Conservation (phyloP, 2,329 filamentous ascomycete genomes). For the Bipolaris oryzae region DNA sequence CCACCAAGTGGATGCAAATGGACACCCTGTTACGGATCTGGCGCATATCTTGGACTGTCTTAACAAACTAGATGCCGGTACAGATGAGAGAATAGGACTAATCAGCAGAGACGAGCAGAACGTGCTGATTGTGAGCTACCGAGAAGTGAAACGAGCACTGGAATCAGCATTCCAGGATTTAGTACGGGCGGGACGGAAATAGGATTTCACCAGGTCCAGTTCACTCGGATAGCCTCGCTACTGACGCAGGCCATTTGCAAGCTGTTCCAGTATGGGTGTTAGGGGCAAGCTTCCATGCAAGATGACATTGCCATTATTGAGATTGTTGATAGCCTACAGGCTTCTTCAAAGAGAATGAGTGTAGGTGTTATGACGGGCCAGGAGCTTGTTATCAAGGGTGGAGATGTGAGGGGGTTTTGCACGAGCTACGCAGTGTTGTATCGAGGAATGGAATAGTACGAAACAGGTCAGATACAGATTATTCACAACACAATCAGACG, state of each 20-base stretch:
- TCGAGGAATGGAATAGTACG: slow-evolving; percentile 1
- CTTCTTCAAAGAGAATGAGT: background rate
- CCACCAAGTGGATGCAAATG: slow-evolving; percentile 87
- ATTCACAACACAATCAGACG: slow-evolving; percentile 12
- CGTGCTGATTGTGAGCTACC: slow-evolving; percentile 85
- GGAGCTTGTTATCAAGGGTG: background rate
- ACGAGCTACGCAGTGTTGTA: slow-evolving; percentile 7
- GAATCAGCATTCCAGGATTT: slow-evolving; percentile 67
- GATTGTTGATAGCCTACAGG: background rate
- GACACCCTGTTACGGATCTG: slow-evolving; percentile 81
- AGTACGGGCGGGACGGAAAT: slow-evolving; percentile 43
- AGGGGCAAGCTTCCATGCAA: background rate
- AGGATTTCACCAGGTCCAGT: slow-evolving; percentile 24
- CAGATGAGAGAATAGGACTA: slow-evolving; percentile 82
- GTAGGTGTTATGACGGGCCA: background rate
- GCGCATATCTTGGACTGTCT: slow-evolving; percentile 85
- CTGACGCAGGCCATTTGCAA: background rate
- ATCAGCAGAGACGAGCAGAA: slow-evolving; percentile 91
- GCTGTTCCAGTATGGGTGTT: background rate
- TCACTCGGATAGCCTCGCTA: slow-evolving; percentile 13
- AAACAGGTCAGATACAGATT: slow-evolving; percentile 5
- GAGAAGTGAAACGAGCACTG: slow-evolving; percentile 75
- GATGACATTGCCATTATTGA: background rate
- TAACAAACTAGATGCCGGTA: slow-evolving; percentile 90
- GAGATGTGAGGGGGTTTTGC: background rate